These are phyloP conservation scores for Cairneyella variabilis DNA, from an alignment of 495 filamentous ascomycete genomes.

Conservation along the genomic window DNA sequence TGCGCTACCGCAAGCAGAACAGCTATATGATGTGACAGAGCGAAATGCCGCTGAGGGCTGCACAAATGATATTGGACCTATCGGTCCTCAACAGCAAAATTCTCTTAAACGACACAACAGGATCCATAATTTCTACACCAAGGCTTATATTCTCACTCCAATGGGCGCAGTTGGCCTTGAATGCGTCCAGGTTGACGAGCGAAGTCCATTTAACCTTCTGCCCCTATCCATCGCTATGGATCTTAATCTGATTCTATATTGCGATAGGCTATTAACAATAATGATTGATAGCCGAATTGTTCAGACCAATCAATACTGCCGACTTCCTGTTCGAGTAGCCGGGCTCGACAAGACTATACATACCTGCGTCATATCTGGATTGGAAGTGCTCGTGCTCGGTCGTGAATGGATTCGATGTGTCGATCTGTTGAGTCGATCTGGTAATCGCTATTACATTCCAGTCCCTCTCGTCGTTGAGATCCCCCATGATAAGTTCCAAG, in stretches of 20 bases:
- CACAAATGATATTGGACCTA: neutral
- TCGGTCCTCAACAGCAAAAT: too few species aligned
- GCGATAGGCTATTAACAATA: neutral
- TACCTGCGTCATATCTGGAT: slow-evolving; percentile 7
- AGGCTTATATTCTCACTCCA: slow-evolving; percentile 3
- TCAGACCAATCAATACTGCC: slow-evolving; percentile 5
- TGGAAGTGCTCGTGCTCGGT: slow-evolving; percentile 5
- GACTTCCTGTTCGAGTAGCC: neutral
- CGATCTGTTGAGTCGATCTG: slow-evolving; percentile 5
- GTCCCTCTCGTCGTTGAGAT: slow-evolving; percentile 5
- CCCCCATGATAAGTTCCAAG: slow-evolving; percentile 1
- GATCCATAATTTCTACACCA: slow-evolving; percentile 10
- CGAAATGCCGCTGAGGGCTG: neutral
- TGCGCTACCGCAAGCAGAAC: neutral
- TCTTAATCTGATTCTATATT: slow-evolving; percentile 10
- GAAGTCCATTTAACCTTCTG: slow-evolving; percentile 12
- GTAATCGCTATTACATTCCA: slow-evolving; percentile 12
- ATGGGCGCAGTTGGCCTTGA: slow-evolving; percentile 5
- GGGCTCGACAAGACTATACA: slow-evolving; percentile 5
- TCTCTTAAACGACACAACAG: neutral
- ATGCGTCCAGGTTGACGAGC: slow-evolving; percentile 10
- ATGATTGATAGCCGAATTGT: neutral
- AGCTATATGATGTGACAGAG: neutral
- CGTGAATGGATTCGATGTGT: slow-evolving; percentile 5
- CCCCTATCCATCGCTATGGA: slow-evolving; percentile 2